Base-by-base conservation (phyloP, 805 yeast species). In the Candida multigemmis region DNA sequence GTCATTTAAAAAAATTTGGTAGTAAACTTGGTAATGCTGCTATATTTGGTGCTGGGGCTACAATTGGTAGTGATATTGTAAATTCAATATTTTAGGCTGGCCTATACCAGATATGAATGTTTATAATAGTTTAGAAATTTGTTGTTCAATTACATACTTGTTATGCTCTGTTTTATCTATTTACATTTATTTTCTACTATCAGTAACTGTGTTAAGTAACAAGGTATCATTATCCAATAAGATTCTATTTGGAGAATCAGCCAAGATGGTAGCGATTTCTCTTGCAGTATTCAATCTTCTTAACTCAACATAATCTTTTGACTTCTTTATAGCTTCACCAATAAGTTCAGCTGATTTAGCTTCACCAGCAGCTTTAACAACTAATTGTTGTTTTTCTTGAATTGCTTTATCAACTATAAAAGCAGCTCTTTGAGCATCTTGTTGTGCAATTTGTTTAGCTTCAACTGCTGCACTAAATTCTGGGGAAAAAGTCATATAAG, bases 401-500 rank as follows among this genome's bases (percentile, higher is more conserved):
- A 83, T 76, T 6, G 98, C 98, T 53, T 86, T 84, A 56, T 91
- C 98, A 28, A 91, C 98, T 22, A 91, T 68, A 42, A 87, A 91
- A 1, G 97, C 96, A 6, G 98, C 97, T 56, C 94, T 78, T 61
- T 91, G 96, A 12, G 98, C 97, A 53, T 91, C 98, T 66, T 91
- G 98, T 58, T 91, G 98, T 16, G 98, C 97, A 58, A 91, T 91
- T 65, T 91, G 98, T 60, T 91, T 91, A 32, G 96, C 94, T 63
- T 91, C 98, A 30, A 91, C 98, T 4, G 97, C 97, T 23, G 81
- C 77, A 22, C 97, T 87, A 55, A 91, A 91, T 57, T 91, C 98
- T 16, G 98, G 98, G 3, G 94, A 82, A 56, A 91, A 91, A 1
- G 96, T 84, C 97, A 91, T 91, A 44, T 65, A 85, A 3, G 98